A percentile compares a stretch with the other conserved stretches of the same genome.
Conservation (phyloP, 495 filamentous ascomycete species). For the Xylaria acuta region DNA sequence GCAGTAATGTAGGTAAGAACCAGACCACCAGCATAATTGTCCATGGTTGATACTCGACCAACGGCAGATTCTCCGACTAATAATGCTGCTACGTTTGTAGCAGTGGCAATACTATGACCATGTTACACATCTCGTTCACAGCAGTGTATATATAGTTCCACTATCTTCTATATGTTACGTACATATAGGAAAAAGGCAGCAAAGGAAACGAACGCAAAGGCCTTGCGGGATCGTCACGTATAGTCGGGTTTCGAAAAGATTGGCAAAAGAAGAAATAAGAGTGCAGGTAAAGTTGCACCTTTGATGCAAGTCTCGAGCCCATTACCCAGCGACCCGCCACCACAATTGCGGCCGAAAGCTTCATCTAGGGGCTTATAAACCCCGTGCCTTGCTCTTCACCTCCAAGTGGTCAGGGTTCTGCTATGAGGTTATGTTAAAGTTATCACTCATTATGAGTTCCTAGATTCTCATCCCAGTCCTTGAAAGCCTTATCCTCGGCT, state of each 20-base stretch:
- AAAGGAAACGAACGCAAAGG: not conserved
- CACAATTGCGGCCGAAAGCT: not conserved
- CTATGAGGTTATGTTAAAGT: slow-evolving; percentile 25
- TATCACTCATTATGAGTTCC: slow-evolving; percentile 15
- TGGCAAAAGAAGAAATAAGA: not conserved
- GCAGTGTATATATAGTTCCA: not conserved
- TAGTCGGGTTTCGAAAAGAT: not conserved
- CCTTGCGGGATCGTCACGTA: not conserved
- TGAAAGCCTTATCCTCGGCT: slow-evolving; percentile 16
- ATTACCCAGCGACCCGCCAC: not conserved
- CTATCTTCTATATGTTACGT: not conserved
- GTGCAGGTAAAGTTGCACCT: not conserved
- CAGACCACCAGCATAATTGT: not conserved
- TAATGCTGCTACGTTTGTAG: not conserved
- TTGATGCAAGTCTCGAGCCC: not conserved
- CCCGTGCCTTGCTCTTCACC: not conserved
- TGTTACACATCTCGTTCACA: not conserved
- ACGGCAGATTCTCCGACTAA: not conserved
- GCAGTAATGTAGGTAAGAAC: not conserved
- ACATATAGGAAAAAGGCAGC: not conserved
- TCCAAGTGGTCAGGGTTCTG: not conserved
- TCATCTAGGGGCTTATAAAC: not conserved
- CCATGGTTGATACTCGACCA: not conserved
- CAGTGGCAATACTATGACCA: not conserved
- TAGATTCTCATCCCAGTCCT: not conserved